phyloP scores from a whole-genome alignment of 345 rosid species.

The Sapria himalayana region DNA sequence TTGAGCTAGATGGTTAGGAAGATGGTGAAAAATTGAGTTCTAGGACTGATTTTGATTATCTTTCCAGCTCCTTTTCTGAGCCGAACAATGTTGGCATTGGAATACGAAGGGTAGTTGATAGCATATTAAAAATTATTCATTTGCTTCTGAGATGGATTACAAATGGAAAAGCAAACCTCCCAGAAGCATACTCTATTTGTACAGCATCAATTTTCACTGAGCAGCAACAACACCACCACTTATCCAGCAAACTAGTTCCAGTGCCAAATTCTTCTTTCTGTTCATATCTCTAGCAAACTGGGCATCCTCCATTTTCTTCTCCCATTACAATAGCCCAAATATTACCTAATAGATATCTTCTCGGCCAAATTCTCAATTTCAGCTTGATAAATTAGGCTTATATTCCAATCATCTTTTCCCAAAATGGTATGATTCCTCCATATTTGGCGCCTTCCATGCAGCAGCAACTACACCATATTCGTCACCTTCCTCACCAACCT shows the following conservation, averaged over 20 bases:
- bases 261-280: constrained; percentile 50
- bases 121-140: no score
- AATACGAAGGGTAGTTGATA: no score
- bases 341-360: constrained; percentile 37
- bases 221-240: constrained; percentile 27
- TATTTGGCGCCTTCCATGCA: constrained; percentile 41
- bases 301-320: constrained; percentile 42
- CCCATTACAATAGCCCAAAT: constrained; percentile 37
- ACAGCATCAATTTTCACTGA: constrained; percentile 68
- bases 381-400: constrained; percentile 30
- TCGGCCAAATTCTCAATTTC: constrained; percentile 43
- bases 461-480: constrained; percentile 42
- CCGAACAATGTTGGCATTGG: no score
- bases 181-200: constrained; percentile 37
- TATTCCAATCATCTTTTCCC: no score
- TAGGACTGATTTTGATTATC: no score
- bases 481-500: constrained; percentile 43
- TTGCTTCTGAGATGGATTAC: constrained; percentile 54
- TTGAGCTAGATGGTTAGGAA: no score
- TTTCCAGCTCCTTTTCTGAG: no score
- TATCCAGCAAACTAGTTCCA: constrained; percentile 57
- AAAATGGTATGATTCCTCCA: constrained; percentile 46
- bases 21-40: no score
- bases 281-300: constrained; percentile 56
- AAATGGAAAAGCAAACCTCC: no score